Evolutionary conservation across 192 early-diverging fungal species (phyloP).

Genomic region (Phlyctochytrium arcticum): DNA sequence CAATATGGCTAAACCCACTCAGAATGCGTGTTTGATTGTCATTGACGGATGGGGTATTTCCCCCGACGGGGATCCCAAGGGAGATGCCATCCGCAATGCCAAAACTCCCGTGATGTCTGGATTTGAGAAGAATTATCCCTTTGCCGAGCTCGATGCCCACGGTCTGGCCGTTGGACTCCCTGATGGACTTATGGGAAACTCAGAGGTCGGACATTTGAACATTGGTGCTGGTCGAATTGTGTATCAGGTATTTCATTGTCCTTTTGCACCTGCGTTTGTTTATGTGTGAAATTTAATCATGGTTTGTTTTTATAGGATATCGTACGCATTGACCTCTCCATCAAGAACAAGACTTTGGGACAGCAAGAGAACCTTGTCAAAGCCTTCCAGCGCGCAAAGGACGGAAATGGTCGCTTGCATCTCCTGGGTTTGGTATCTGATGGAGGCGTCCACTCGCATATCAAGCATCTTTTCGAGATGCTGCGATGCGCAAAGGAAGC

Average conservation of each 20-base stretch:
- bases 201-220: slow-evolving; percentile 99
- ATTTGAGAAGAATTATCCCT: slow-evolving; percentile 67
- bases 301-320: slow-evolving; percentile 68
- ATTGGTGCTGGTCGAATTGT: slow-evolving; percentile 99
- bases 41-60: slow-evolving; percentile 99
- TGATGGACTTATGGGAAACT: slow-evolving; percentile 99
- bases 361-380: slow-evolving; percentile 67
- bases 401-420: slow-evolving; percentile 83
- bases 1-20: not conserved
- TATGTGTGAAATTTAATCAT: not conserved
- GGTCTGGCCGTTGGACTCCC: slow-evolving; percentile 94
- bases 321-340: slow-evolving; percentile 93
- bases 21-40: slow-evolving; percentile 82
- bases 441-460: slow-evolving; percentile 97
- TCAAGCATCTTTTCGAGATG: slow-evolving; percentile 82
- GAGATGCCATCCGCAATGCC: slow-evolving; percentile 92
- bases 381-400: slow-evolving; percentile 82
- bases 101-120: slow-evolving; percentile 89
- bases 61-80: slow-evolving; percentile 54
- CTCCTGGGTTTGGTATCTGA: slow-evolving; percentile 94
- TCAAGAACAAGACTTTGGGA: slow-evolving; percentile 80
- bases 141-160: slow-evolving; percentile 82
- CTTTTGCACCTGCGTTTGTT: not conserved
- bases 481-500: slow-evolving; percentile 80
- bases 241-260: slow-evolving; percentile 70